phyloP scores from a whole-genome alignment of 2,329 filamentous ascomycete species.

The Phoma sp. region DNA sequence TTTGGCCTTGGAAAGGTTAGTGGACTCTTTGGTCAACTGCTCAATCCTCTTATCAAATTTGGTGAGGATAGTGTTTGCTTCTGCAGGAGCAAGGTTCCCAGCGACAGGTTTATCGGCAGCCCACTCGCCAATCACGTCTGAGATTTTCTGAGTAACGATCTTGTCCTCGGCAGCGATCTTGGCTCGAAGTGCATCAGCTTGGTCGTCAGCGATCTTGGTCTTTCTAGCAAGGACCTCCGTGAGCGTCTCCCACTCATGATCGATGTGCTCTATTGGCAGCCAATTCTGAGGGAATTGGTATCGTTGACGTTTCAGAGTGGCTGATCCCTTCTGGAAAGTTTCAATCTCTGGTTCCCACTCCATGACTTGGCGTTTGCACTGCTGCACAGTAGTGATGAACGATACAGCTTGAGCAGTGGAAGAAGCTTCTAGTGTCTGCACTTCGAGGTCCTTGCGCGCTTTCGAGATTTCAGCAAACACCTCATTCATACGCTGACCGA shows the following conservation, averaged over 20 bases:
- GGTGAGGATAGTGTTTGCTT: slow-evolving; percentile 81
- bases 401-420: slow-evolving; percentile 97
- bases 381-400: slow-evolving; percentile 97
- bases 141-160: slow-evolving; percentile 85
- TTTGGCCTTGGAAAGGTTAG: slow-evolving; percentile 95
- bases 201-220: slow-evolving; percentile 93
- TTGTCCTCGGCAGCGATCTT: slow-evolving; percentile 96
- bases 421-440: slow-evolving; percentile 88
- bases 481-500: slow-evolving; percentile 89
- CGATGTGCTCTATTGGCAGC: slow-evolving; percentile 94
- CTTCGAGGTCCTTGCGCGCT: slow-evolving; percentile 86
- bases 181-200: slow-evolving; percentile 90
- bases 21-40: slow-evolving; percentile 81
- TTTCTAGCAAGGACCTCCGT: slow-evolving; percentile 92
- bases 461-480: slow-evolving; percentile 91
- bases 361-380: slow-evolving; percentile 91
- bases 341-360: slow-evolving; percentile 95
- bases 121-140: slow-evolving; percentile 85
- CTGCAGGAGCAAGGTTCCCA: slow-evolving; percentile 86
- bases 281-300: slow-evolving; percentile 94
- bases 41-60: slow-evolving; percentile 86
- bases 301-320: slow-evolving; percentile 85
- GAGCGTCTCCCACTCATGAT: slow-evolving; percentile 92
- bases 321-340: slow-evolving; percentile 93
- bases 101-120: slow-evolving; percentile 97